phyloP scores from a whole-genome alignment of 2,329 filamentous ascomycete genomes.

The Beauveria sp. region DNA sequence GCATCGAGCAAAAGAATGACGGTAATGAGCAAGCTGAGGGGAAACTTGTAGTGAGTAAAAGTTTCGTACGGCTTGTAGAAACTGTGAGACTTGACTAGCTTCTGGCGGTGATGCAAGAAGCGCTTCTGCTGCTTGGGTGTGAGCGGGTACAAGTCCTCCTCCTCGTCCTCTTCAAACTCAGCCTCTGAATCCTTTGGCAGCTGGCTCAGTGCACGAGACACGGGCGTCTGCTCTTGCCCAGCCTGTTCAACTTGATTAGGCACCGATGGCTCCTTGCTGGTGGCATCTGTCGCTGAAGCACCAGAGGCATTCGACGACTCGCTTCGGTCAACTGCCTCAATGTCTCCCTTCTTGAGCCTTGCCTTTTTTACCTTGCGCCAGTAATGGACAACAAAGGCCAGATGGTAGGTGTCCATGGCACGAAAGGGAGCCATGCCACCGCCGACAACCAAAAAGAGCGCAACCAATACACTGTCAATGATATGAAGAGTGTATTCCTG shows the following conservation, averaged over 20 bases:
- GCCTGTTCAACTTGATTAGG: background rate
- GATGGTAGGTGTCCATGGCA: conserved; percentile 77
- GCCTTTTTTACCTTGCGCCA: conserved; percentile 29
- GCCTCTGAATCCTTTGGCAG: background rate
- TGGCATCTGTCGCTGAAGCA: background rate
- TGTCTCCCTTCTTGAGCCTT: conserved; percentile 41
- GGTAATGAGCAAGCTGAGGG: conserved; percentile 63
- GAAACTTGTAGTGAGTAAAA: conserved; percentile 71
- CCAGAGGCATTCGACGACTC: conserved; percentile 9
- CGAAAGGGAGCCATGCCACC: conserved; percentile 69
- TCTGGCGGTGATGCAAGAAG: conserved; percentile 69
- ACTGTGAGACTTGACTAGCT: conserved; percentile 74
- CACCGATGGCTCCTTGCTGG: background rate
- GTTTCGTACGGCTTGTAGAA: conserved; percentile 90
- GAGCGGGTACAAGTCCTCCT: conserved; percentile 47
- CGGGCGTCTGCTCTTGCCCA: background rate
- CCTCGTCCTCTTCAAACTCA: conserved; percentile 28
- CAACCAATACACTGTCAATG: conserved; percentile 64
- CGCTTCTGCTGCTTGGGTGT: conserved; percentile 57
- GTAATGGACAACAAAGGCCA: conserved; percentile 74
- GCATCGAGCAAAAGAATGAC: conserved; percentile 73
- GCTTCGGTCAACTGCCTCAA: conserved; percentile 17
- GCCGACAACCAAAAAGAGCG: conserved; percentile 62
- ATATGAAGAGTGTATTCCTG: conserved; percentile 64
- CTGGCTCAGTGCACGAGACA: background rate